phyloP scores from a whole-genome alignment of 1,284 basidiomycete species.

The Cystobasidiaceae sp. region DNA sequence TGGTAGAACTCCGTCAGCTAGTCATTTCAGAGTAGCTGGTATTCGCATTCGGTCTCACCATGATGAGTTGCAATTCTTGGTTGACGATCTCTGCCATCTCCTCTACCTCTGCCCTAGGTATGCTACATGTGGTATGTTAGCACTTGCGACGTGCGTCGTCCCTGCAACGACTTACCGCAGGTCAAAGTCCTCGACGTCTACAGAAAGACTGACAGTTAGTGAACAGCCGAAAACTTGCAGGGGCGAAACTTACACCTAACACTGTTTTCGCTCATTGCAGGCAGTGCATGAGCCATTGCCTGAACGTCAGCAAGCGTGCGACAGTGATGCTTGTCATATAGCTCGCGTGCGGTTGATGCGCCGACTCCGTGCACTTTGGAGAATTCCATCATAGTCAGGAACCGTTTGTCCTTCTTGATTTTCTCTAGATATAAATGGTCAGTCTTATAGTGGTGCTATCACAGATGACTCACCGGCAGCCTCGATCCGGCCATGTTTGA shows the following conservation, averaged over 20 bases:
- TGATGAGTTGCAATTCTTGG: constrained; percentile 56
- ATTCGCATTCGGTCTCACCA: constrained; percentile 66
- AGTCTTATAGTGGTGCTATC: background rate
- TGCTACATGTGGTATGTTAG: constrained; percentile 48
- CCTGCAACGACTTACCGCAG: background rate
- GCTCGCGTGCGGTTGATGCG: constrained; percentile 57
- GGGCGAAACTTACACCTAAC: constrained; percentile 8
- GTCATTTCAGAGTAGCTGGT: constrained; percentile 51
- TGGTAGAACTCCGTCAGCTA: background rate
- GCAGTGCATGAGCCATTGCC: constrained; percentile 1
- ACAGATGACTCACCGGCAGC: background rate
- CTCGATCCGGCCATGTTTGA: constrained; percentile 20
- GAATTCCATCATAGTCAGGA: constrained; percentile 56
- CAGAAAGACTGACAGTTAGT: background rate
- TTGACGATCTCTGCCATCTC: constrained; percentile 58
- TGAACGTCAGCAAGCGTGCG: constrained; percentile 61
- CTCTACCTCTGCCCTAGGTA: constrained; percentile 63
- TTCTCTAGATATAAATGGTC: background rate
- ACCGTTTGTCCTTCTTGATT: constrained; percentile 48
- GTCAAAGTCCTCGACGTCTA: constrained; percentile 27
- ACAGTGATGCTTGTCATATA: constrained; percentile 57
- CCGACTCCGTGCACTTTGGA: constrained; percentile 67
- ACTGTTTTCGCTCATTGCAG: constrained; percentile 23
- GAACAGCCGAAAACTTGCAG: background rate
- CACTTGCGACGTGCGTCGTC: too few relatives aligned